These are phyloP conservation scores for Fusarium pseudonygamai DNA, from an alignment of 2,329 filamentous ascomycete species.

Conservation along the genomic window DNA sequence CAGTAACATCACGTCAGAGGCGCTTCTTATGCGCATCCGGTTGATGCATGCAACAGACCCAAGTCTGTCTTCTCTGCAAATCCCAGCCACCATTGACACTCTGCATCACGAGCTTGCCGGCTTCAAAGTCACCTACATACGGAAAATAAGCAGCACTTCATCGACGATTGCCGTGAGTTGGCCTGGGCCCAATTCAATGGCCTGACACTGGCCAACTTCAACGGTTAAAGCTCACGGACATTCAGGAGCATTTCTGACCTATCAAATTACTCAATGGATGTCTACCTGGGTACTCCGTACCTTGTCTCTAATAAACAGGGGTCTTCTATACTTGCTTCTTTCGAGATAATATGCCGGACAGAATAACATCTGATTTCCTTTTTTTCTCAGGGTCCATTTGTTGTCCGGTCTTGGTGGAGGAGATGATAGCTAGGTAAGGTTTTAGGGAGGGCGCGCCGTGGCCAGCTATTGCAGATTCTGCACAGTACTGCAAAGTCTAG, in stretches of 20 bases:
- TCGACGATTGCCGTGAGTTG: conserved; percentile 24
- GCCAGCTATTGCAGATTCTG: not conserved
- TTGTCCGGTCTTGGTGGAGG: not conserved
- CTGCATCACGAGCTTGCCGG: conserved; percentile 32
- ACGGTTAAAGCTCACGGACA: conserved; percentile 8
- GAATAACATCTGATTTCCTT: not conserved
- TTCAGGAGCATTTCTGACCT: conserved; percentile 17
- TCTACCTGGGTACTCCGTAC: not conserved
- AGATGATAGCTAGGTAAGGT: not conserved
- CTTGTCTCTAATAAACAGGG: conserved; percentile 19
- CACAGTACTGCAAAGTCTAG: not conserved
- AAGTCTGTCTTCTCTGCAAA: conserved; percentile 8
- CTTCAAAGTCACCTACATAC: not conserved
- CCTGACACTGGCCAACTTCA: conserved; percentile 14
- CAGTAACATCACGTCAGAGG: conserved; percentile 31
- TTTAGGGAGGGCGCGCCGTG: not conserved
- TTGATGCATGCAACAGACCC: conserved; percentile 30
- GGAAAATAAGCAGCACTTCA: conserved; percentile 20
- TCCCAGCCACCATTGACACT: conserved; percentile 28
- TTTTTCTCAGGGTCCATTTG: conserved; percentile 17
- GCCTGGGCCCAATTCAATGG: not conserved
- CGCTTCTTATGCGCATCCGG: conserved; percentile 25
- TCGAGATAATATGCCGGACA: not conserved
- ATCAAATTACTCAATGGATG: conserved; percentile 13
- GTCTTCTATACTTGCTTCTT: conserved; percentile 14